Base-by-base conservation (phyloP, 257 asterid species). In the Solanum lignicaule region DNA sequence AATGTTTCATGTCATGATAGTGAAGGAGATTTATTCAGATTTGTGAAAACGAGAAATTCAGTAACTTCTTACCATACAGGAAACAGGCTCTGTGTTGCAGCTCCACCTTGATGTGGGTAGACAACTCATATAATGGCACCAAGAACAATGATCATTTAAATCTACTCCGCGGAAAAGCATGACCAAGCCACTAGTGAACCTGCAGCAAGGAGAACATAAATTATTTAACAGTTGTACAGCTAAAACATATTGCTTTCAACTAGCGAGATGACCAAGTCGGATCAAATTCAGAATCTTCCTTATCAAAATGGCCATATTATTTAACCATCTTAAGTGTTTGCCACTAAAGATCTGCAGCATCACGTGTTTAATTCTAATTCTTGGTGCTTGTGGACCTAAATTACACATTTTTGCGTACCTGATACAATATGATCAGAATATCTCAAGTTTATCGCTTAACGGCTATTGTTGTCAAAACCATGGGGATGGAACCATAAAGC, bases 111-210 rank as follows among this genome's bases (percentile, higher is more conserved):
- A 92, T 36, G 98, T 95, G 13, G 98, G 98, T 74, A 95, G 93
- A 21, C 99, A 97, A 31, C 98, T 97, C 87, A 97, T 92, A 88
- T 97, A 95, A 89, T 97, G 98, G 90, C 98, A 95, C 98, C 98
- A 97, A 5, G 98, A 92, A 88, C 98, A 97, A 81, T 91, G 95
- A 39, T 94, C 97, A 60, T 97, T 97, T 87, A 95, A 85, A 90
- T 97, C 93, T 89, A 91, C 98, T 15, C 98, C 99, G 3, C 94
- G 98, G 58, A 97, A 93, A 88, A 97, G 98, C 92, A 93, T 85
- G 87, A 94, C 95, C 88, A 95, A 68, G 82, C 96, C 96, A n/a
- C 87, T 87, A 0, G 93, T 92, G 87, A 95, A 93, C 93, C 98
- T 97, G 68, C 43, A 82, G 20, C 86, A 82, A 82, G 69, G 43